Percentiles rank a stretch among this genome's conserved stretches.
Conservation (phyloP, 177 flowering plant species). For the Telopea speciosissima region DNA sequence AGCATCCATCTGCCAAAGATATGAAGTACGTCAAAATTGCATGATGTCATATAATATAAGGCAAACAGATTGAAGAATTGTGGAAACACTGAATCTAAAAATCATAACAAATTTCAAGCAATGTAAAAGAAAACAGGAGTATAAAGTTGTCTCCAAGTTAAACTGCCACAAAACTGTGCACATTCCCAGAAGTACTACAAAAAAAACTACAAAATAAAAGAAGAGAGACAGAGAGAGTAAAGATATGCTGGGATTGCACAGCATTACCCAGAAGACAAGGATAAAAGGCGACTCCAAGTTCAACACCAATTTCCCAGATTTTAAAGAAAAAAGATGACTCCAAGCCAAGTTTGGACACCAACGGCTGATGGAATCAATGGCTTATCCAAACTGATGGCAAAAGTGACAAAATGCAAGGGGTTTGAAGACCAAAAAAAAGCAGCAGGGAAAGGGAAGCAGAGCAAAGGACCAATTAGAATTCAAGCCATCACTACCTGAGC, state of each 20-base stretch:
- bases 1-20: slow-evolving; percentile 46
- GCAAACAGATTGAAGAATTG: neutral
- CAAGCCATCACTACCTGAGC: slow-evolving; percentile 52
- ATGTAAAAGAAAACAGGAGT: neutral
- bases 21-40: neutral
- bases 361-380: neutral
- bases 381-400: neutral
- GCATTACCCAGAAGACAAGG: no score
- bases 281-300: no score
- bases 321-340: neutral
- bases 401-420: neutral
- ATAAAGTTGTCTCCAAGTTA: no score
- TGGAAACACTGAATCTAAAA: neutral
- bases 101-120: neutral
- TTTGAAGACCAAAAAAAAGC: neutral
- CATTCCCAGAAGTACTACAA: no score
- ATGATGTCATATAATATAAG: neutral
- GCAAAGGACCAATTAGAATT: slow-evolving; percentile 4
- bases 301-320: no score
- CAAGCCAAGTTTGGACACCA: neutral
- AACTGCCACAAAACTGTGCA: no score
- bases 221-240: no score
- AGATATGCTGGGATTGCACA: no score
- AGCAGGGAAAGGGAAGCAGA: neutral
- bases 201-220: no score